Evolutionary conservation across 306 rosid species (phyloP).

Genomic region (Fragaria vesca): DNA sequence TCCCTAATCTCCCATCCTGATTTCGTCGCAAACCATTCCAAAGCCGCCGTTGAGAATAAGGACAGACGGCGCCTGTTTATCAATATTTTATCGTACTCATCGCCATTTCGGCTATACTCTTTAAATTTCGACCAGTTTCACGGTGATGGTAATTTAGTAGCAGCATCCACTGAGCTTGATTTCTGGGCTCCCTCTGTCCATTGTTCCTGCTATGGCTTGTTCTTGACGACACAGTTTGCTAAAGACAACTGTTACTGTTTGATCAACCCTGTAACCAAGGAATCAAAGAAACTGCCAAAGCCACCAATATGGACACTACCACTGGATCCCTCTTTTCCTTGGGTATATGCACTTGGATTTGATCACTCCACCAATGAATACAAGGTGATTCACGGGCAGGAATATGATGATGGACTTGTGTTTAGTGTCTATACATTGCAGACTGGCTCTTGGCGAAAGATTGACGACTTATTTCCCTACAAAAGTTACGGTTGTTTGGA

Average conservation of each 20-base stretch:
- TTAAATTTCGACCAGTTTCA: background rate
- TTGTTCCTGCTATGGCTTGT: background rate
- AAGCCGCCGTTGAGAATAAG: background rate
- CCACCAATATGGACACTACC: background rate
- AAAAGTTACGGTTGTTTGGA: background rate
- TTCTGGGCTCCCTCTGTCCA: background rate
- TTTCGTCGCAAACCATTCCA: background rate
- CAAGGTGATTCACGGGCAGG: background rate
- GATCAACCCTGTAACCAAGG: background rate
- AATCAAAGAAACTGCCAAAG: background rate
- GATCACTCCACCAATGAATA: background rate
- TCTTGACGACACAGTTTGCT: background rate
- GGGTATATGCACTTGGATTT: background rate
- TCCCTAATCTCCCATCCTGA: background rate
- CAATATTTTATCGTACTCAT: no score
- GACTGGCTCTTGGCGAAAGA: slow-evolving; percentile 3
- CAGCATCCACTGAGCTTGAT: background rate
- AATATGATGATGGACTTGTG: background rate
- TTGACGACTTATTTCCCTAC: background rate
- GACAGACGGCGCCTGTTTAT: background rate
- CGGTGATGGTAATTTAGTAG: background rate
- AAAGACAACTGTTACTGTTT: no score
- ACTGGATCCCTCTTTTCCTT: no score
- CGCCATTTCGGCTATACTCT: background rate
- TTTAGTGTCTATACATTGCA: slow-evolving; percentile 6